Conservation (phyloP, 768 basidiomycete species). For the Tulasnella sp. region DNA sequence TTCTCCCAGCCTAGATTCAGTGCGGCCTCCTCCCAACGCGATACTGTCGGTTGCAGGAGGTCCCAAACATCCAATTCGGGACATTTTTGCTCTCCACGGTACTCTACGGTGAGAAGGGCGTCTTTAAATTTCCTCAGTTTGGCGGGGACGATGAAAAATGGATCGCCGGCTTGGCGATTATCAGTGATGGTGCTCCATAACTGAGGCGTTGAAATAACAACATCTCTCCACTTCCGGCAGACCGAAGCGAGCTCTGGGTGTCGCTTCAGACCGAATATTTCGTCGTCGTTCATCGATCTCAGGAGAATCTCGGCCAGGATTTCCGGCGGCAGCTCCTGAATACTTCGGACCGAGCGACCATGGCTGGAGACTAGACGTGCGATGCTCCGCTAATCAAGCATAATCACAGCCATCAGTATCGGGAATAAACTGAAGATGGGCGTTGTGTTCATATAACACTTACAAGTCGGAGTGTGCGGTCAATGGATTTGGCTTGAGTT, state of each 20-base stretch:
- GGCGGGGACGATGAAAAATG: not conserved
- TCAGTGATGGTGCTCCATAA: not conserved
- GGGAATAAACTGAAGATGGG: not conserved
- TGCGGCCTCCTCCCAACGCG: not conserved
- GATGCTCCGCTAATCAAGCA: too few relatives aligned
- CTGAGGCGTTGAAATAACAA: not conserved
- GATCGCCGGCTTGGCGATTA: not conserved
- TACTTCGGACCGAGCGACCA: too few relatives aligned
- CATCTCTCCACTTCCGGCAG: not conserved
- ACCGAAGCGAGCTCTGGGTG: not conserved
- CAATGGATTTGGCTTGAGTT: not conserved
- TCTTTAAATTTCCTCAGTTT: not conserved
- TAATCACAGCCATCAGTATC: not conserved
- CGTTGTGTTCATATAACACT: not conserved
- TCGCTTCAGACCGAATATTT: not conserved
- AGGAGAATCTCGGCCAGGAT: not conserved
- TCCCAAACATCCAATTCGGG: not conserved
- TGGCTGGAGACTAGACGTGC: too few relatives aligned
- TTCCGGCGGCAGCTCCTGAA: not conserved
- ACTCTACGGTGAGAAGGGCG: not conserved
- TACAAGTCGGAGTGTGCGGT: not conserved
- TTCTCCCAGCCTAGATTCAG: not conserved
- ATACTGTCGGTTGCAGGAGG: not conserved
- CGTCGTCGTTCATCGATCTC: not conserved
- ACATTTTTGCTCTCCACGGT: not conserved